Evolutionary conservation across 2,329 filamentous ascomycete genomes (phyloP).

Genomic region (Calonectria ilicicola): DNA sequence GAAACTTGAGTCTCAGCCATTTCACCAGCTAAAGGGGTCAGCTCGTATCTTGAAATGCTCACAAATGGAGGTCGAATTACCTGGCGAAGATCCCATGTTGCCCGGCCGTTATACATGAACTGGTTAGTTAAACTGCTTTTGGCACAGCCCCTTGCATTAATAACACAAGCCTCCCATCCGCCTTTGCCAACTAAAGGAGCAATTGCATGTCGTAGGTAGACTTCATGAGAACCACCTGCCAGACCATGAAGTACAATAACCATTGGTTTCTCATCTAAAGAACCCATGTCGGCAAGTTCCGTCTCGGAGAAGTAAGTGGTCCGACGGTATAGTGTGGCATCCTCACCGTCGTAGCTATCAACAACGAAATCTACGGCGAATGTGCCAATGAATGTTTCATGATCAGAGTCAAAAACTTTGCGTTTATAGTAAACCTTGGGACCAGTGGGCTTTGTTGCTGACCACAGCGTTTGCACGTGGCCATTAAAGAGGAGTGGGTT

Average conservation of each 20-base stretch:
- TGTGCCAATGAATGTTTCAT: constrained; percentile 74
- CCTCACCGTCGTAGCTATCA: constrained; percentile 61
- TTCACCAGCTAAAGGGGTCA: constrained; percentile 65
- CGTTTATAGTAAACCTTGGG: constrained; percentile 85
- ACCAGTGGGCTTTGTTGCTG: constrained; percentile 76
- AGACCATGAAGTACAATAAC: constrained; percentile 92
- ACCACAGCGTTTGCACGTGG: constrained; percentile 91
- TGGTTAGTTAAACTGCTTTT: constrained; percentile 85
- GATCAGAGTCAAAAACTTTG: constrained; percentile 54
- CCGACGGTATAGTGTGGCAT: constrained; percentile 76
- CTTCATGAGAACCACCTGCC: constrained; percentile 90
- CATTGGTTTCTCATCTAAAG: constrained; percentile 85
- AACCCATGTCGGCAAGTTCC: constrained; percentile 75
- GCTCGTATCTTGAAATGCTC: background rate
- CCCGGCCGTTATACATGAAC: constrained; percentile 90
- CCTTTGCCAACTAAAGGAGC: constrained; percentile 77
- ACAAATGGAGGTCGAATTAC: constrained; percentile 40
- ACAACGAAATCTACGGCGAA: constrained; percentile 93
- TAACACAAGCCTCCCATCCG: constrained; percentile 89
- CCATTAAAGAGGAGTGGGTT: constrained; percentile 97
- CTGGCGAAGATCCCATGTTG: constrained; percentile 94
- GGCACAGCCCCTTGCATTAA: constrained; percentile 94
- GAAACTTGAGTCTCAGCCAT: constrained; percentile 82
- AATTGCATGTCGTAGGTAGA: constrained; percentile 88
- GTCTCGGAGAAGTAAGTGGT: constrained; percentile 81